Percentiles rank a stretch among this genome's conserved stretches.
Conservation (phyloP, 148 eudicot genomes). For the Spergularia marina region DNA sequence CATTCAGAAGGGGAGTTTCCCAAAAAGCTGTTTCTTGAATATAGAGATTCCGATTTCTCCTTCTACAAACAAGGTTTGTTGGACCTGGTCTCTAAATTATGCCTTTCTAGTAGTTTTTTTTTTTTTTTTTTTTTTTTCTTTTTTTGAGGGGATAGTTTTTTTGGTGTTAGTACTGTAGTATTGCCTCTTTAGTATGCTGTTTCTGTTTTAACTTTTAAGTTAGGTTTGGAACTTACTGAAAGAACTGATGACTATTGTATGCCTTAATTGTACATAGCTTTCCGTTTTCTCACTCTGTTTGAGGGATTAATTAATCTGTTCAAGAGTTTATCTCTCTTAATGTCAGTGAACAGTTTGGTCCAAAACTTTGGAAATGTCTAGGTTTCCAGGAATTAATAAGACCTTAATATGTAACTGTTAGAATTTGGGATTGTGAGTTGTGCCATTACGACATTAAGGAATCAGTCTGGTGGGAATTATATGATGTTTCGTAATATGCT, state of each 20-base stretch:
- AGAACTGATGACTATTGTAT: background rate
- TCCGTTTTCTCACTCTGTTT: background rate
- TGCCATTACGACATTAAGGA: too few relatives aligned
- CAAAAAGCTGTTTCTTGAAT: conserved; percentile 49
- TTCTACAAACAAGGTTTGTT: conserved; percentile 60
- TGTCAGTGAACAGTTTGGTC: background rate
- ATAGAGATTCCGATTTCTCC: conserved; percentile 68
- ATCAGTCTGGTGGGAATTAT: too few relatives aligned
- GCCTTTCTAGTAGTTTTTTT: background rate
- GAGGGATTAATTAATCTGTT: background rate
- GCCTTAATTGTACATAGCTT: background rate
- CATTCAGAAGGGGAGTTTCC: conserved; percentile 59
- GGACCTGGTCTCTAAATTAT: background rate
- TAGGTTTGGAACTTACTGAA: background rate
- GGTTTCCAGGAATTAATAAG: too few relatives aligned
- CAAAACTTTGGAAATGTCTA: background rate
- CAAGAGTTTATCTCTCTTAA: background rate
- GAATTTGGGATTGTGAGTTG: too few relatives aligned
- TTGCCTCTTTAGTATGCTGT: background rate
- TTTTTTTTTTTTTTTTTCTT: background rate
- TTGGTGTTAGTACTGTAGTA: background rate
- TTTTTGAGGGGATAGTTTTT: too few relatives aligned
- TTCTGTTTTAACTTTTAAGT: background rate
- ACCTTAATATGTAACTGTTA: background rate
- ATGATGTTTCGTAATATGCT: too few relatives aligned